These are phyloP conservation scores for Verticillium dahliae DNA, from an alignment of 2,329 filamentous ascomycete genomes.

Conservation along the genomic window DNA sequence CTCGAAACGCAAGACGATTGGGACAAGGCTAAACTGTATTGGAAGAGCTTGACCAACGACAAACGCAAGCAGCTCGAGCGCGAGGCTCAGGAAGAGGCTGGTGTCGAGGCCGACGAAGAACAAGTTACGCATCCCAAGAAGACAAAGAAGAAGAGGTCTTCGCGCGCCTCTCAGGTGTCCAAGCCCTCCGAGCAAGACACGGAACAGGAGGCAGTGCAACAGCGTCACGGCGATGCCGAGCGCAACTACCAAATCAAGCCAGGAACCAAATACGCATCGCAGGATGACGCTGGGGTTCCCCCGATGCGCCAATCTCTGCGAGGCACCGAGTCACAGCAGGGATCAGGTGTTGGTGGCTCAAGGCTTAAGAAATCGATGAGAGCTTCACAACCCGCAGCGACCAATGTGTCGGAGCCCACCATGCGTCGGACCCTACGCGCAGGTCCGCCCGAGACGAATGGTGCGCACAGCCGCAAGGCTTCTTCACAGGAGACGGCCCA, in stretches of 20 bases:
- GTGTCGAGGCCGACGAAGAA: conserved; percentile 37
- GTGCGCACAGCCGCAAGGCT: neutral
- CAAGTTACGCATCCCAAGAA: conserved; percentile 20
- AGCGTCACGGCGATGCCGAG: conserved; percentile 10
- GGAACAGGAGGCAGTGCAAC: neutral
- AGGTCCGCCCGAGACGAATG: neutral
- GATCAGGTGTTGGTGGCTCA: conserved; percentile 5
- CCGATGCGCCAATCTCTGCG: conserved; percentile 3
- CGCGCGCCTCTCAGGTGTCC: conserved; percentile 3
- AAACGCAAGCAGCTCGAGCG: conserved; percentile 56
- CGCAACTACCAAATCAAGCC: conserved; percentile 33
- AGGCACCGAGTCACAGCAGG: conserved; percentile 4
- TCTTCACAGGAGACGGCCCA: neutral
- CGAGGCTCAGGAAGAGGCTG: conserved; percentile 49
- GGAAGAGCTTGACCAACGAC: conserved; percentile 58
- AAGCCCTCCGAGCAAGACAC: conserved; percentile 11
- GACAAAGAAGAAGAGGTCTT: conserved; percentile 26
- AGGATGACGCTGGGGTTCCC: neutral
- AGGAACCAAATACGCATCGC: conserved; percentile 15
- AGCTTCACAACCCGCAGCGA: conserved; percentile 15
- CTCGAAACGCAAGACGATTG: conserved; percentile 40
- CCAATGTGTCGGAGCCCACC: conserved; percentile 1
- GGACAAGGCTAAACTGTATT: conserved; percentile 63
- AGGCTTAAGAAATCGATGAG: conserved; percentile 44
- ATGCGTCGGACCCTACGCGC: conserved; percentile 20